Evolutionary conservation across 805 yeast species (phyloP), one percentile per base, ranked within the genome.

Genomic region (Kazachstania psychrophila): DNA sequence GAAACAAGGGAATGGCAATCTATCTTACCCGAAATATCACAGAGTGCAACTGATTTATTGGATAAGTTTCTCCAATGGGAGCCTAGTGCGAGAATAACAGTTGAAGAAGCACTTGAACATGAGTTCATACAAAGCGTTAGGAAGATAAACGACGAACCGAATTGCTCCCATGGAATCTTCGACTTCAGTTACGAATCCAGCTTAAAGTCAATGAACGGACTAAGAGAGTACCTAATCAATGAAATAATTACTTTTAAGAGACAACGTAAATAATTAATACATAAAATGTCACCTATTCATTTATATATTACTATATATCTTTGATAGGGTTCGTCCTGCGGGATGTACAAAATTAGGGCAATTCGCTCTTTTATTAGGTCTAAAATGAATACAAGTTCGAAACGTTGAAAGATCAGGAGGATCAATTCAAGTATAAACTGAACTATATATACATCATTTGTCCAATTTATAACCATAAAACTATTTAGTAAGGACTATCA

Each of bases 131-230:
- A 48, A 10, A 50, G 59, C 2, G 73, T 84, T 6, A 66, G 89
- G 45, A 70, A 72, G 42, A 38, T 48, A 0, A 62, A 64, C 11
- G 76, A 73, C 37, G 95, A 83, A 52, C 73, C 80, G 0, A 56
- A 37, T 2, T 69, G 79, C 39, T 46, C 54, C 0, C 51, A 53
- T 2, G 58, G 61, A 8, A 59, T 64, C 2, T 81, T 86, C 49
- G 79, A 80, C 50, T 81, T 80, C 48, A 68, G 75, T 23, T 83
- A 79, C 54, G 96, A 87, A 49, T 53, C 59, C 15, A 38, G 49
- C 8, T 52, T 60, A 3, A 46, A 45, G 8, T 54, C 65, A 7
- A 57, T 71, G 52, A 57, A 61, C 20, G 72, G 69, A 13, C 59
- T 77, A 53, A 74, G 73, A 46, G 52, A 59, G 4, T 54, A 69